A percentile compares a stretch with the other conserved stretches of the same genome.
phyloP scores from a whole-genome alignment of 2,329 filamentous ascomycete genomes.

The Sphaceloma murrayae region DNA sequence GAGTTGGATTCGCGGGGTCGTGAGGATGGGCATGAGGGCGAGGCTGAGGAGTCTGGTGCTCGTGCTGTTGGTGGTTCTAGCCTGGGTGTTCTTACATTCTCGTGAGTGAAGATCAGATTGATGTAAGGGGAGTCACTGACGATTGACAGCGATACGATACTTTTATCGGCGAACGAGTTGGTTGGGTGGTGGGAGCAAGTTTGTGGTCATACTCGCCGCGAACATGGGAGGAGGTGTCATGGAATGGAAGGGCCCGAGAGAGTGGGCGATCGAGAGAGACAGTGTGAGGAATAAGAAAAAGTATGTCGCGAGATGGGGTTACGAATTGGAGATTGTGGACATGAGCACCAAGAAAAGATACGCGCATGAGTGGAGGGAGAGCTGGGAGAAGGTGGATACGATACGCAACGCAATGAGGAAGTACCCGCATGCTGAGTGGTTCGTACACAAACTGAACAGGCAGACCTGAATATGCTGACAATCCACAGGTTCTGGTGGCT shows the following conservation, averaged over 20 bases:
- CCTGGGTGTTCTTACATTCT: slow-evolving; percentile 37
- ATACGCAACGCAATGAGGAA: slow-evolving; percentile 81
- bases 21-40: slow-evolving; percentile 52
- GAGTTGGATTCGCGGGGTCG: slow-evolving; percentile 31
- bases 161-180: slow-evolving; percentile 61
- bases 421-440: slow-evolving; percentile 96
- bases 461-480: slow-evolving; percentile 24
- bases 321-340: slow-evolving; percentile 91
- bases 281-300: slow-evolving; percentile 91
- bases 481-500: slow-evolving; percentile 96
- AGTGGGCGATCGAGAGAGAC: slow-evolving; percentile 97
- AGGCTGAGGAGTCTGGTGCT: slow-evolving; percentile 50
- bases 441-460: slow-evolving; percentile 30
- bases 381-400: slow-evolving; percentile 98
- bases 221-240: slow-evolving; percentile 96
- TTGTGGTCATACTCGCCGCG: slow-evolving; percentile 84
- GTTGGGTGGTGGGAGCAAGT: slow-evolving; percentile 79
- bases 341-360: slow-evolving; percentile 99
- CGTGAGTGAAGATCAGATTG: not conserved
- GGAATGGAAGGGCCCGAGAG: slow-evolving; percentile 95
- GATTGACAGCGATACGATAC: slow-evolving; percentile 44
- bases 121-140: not conserved
- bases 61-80: slow-evolving; percentile 49
- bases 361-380: slow-evolving; percentile 97
- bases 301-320: slow-evolving; percentile 81